Base-by-base conservation (phyloP, 805 yeast genomes). In the Pichia scutulata region DNA sequence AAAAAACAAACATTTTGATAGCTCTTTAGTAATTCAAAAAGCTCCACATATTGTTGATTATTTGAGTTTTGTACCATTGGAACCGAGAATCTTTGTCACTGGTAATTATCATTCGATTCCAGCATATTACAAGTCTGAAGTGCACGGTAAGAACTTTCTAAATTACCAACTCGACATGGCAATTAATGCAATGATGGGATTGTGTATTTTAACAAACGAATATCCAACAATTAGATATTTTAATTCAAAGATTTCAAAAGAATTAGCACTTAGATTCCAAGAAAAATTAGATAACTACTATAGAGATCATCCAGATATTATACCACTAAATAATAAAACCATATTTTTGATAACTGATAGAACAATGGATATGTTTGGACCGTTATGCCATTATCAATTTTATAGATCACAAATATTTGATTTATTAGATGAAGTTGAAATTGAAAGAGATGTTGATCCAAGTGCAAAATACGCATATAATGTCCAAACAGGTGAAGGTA, bases 371-470 rank as follows among this genome's bases (percentile, higher is more conserved):
- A 70, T 85, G 45, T 78, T 79, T 59, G 86, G 93, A 7, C 96
- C 97, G 0, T 64, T 93, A 44, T 67, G 90, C 49, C 98, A 93
- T 65, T 96, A 89, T 63, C 88, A 90, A 66, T 79, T 84, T 23
- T 93, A 90, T 66, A 95, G 92, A 67, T 90, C 97, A 5, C 82
- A 90, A 86, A 85, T 90, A 19, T 84, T 84, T 70, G 99, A 92
- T 65, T 67, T 84, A 25, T 56, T 65, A 57, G 62, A 59, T 33
- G 57, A 57, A 18, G 57, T 65, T 43, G 57, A 58, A 41, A 55
- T 55, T 19, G 58, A 57, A 24, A 47, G 53, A 41, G 54, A 64
- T 23, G 63, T 64, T 1, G 60, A 61, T 21, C 60, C 62, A 36
- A 55, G 55, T 6, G 61, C 52, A 44, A 57, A 55, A 7, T 65